Percentiles rank a stretch among this genome's conserved stretches.
These are phyloP conservation scores for Wickerhamomyces subpelliculosus DNA, from an alignment of 805 yeast genomes.

Conservation along the genomic window DNA sequence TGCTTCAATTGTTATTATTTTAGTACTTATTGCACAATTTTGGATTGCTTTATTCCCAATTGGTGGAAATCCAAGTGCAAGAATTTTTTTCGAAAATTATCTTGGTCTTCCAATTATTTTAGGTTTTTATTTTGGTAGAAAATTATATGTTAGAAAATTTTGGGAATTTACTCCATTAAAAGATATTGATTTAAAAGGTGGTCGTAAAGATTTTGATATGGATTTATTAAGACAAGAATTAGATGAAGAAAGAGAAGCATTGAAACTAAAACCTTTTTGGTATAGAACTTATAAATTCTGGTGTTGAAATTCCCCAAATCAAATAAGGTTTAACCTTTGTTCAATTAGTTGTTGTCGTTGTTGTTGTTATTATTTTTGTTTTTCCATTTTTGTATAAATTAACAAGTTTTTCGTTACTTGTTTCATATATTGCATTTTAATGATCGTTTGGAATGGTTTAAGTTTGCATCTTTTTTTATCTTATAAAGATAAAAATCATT, in stretches of 20 bases:
- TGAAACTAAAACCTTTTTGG: slow-evolving; percentile 1
- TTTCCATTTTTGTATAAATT: background rate
- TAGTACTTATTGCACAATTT: slow-evolving; percentile 37
- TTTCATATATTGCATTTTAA: background rate
- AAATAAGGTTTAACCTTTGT: too few species aligned
- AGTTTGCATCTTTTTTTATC: too few species aligned
- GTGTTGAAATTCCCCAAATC: too few species aligned
- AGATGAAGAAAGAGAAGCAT: slow-evolving; percentile 43
- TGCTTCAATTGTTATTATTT: slow-evolving; percentile 28
- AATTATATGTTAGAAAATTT: slow-evolving; percentile 36
- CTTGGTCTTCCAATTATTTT: slow-evolving; percentile 37
- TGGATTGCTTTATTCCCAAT: slow-evolving; percentile 43
- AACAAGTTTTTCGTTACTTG: background rate
- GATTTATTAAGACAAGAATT: slow-evolving; percentile 51
- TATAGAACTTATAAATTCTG: slow-evolving; percentile 44
- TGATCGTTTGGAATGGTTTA: slow-evolving; percentile 1
- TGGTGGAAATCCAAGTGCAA: slow-evolving; percentile 27
- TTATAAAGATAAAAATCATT: too few species aligned
- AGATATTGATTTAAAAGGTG: slow-evolving; percentile 55
- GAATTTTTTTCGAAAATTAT: slow-evolving; percentile 32
- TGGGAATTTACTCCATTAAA: slow-evolving; percentile 33
- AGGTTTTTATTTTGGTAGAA: slow-evolving; percentile 33
- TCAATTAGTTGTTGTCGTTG: slow-evolving; percentile 15
- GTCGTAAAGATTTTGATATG: slow-evolving; percentile 54
- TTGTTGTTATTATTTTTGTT: background rate